Evolutionary conservation across 2,329 filamentous ascomycete genomes (phyloP).

Genomic region (Diplocarpon rosae): DNA sequence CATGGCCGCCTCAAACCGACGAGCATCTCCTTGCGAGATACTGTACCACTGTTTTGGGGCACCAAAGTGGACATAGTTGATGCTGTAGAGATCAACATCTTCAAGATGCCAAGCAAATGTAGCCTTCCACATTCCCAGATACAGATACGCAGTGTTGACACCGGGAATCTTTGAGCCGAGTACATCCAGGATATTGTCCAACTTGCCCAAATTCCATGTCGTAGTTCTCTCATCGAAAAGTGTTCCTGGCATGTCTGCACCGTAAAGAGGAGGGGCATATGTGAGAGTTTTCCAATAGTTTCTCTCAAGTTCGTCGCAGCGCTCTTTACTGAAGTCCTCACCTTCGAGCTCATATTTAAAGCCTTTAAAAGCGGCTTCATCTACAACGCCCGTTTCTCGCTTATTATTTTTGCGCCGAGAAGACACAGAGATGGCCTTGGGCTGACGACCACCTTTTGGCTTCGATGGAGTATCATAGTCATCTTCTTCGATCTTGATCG

Average conservation of each 20-base stretch:
- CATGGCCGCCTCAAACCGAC: conserved; percentile 91
- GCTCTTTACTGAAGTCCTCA: conserved; percentile 79
- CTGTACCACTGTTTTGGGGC: conserved; percentile 99
- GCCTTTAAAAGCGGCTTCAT: conserved; percentile 80
- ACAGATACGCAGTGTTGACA: conserved; percentile 95
- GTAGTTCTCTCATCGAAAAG: conserved; percentile 80
- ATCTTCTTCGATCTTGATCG: conserved; percentile 29
- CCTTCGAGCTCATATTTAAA: conserved; percentile 84
- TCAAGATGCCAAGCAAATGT: conserved; percentile 99
- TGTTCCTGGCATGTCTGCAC: conserved; percentile 91
- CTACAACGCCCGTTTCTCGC: conserved; percentile 67
- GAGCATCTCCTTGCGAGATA: conserved; percentile 89
- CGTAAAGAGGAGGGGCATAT: conserved; percentile 89
- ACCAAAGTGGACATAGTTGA: conserved; percentile 98
- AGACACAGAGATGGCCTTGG: conserved; percentile 58
- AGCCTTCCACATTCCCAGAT: conserved; percentile 99
- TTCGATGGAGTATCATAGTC: conserved; percentile 36
- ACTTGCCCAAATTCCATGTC: conserved; percentile 87
- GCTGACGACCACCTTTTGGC: conserved; percentile 36
- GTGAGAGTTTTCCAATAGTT: conserved; percentile 97
- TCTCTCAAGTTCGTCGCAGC: conserved; percentile 88
- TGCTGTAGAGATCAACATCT: conserved; percentile 97
- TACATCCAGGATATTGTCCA: conserved; percentile 87
- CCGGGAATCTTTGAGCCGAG: conserved; percentile 92
- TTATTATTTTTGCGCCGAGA: conserved; percentile 80